phyloP scores from a whole-genome alignment of 2,329 filamentous ascomycete genomes.

The Ophiosphaerella korrae region DNA sequence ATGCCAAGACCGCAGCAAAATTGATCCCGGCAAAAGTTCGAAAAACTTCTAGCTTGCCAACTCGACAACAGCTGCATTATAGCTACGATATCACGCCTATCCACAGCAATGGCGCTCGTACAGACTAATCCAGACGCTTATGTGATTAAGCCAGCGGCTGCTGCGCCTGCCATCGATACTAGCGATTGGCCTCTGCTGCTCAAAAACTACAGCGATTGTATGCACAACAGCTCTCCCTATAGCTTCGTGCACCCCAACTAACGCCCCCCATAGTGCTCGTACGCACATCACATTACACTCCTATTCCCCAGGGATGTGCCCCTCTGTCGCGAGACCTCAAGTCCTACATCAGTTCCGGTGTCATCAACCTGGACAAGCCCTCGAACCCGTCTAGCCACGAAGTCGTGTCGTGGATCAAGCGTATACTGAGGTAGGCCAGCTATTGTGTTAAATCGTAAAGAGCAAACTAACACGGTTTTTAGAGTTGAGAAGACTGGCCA shows the following conservation, averaged over 20 bases:
- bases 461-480: slow-evolving; percentile 16
- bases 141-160: slow-evolving; percentile 89
- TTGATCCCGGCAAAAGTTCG: slow-evolving; percentile 15
- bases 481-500: slow-evolving; percentile 96
- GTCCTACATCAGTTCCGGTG: slow-evolving; percentile 94
- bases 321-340: slow-evolving; percentile 94
- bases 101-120: slow-evolving; percentile 44
- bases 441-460: background rate
- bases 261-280: slow-evolving; percentile 70
- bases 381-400: slow-evolving; percentile 98
- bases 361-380: slow-evolving; percentile 98
- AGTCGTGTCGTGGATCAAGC: slow-evolving; percentile 99
- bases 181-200: slow-evolving; percentile 91
- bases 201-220: slow-evolving; percentile 94
- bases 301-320: slow-evolving; percentile 89
- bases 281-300: slow-evolving; percentile 94
- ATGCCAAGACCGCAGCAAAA: slow-evolving; percentile 10
- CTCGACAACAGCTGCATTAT: slow-evolving; percentile 32
- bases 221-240: slow-evolving; percentile 50
- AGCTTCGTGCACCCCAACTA: slow-evolving; percentile 28
- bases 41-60: slow-evolving; percentile 35
- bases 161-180: slow-evolving; percentile 78
- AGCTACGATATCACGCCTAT: slow-evolving; percentile 17
- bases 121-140: slow-evolving; percentile 66
- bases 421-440: slow-evolving; percentile 76